Conservation (phyloP, 164 flowering plant genomes). For the Sedum album region DNA sequence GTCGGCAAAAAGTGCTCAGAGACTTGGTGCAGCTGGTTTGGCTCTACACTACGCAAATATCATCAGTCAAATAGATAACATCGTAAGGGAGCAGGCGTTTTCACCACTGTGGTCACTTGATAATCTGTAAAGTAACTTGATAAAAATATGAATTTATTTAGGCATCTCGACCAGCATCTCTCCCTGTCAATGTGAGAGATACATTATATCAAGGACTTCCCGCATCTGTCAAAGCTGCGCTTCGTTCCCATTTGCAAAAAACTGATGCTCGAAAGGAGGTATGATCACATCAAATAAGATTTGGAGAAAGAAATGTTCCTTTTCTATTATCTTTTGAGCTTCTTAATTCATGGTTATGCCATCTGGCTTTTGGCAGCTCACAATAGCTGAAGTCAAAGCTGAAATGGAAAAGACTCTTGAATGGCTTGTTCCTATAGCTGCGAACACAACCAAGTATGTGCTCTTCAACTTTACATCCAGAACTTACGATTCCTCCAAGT, state of each 20-base stretch:
- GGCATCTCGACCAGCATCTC: slow-evolving; percentile 53
- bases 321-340: background rate
- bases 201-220: slow-evolving; percentile 54
- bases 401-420: slow-evolving; percentile 98
- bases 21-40: slow-evolving; percentile 61
- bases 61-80: slow-evolving; percentile 60
- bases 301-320: background rate
- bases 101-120: background rate
- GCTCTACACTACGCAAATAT: slow-evolving; percentile 73
- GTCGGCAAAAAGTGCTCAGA: slow-evolving; percentile 21
- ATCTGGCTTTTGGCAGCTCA: slow-evolving; percentile 43
- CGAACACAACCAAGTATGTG: slow-evolving; percentile 87
- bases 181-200: slow-evolving; percentile 43
- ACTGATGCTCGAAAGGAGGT: slow-evolving; percentile 48
- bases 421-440: slow-evolving; percentile 97
- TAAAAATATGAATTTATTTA: slow-evolving; percentile 9
- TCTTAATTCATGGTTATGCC: no score
- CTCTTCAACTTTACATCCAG: no score
- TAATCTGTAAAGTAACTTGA: background rate
- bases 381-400: slow-evolving; percentile 68
- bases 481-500: no score
- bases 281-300: slow-evolving; percentile 1
- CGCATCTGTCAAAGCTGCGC: slow-evolving; percentile 34
- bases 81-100: slow-evolving; percentile 26
- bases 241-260: slow-evolving; percentile 38